Percentiles rank a stretch among this genome's conserved stretches.
These are phyloP conservation scores for Haematococcus sp. DNA, from an alignment of 139 green algal genomes.

Conservation along the genomic window DNA sequence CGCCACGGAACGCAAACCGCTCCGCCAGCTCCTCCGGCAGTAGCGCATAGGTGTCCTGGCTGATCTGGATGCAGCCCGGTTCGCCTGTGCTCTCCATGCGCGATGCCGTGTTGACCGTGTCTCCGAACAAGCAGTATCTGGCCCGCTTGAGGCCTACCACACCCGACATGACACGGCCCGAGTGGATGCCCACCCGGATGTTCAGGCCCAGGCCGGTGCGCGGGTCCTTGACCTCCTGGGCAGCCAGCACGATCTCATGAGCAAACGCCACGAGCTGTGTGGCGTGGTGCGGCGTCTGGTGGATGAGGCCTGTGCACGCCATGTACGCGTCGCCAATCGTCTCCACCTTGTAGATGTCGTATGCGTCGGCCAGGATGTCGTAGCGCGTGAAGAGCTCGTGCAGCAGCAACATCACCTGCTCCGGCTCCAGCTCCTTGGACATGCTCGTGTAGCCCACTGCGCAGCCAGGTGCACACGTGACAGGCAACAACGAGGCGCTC, in stretches of 20 bases:
- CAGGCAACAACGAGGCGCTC: background rate
- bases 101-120: conserved; percentile 30
- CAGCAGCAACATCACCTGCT: conserved; percentile 41
- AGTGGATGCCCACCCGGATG: conserved; percentile 29
- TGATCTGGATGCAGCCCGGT: conserved; percentile 18
- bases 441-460: conserved; percentile 29
- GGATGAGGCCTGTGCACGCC: conserved; percentile 14
- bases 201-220: background rate
- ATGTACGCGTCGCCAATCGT: conserved; percentile 26
- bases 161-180: conserved; percentile 30
- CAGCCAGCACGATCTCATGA: conserved; percentile 13
- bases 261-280: conserved; percentile 8
- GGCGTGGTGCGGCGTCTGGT: conserved; percentile 13
- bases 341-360: conserved; percentile 14
- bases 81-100: conserved; percentile 30
- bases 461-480: background rate
- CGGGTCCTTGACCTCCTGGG: conserved; percentile 8
- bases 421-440: conserved; percentile 34
- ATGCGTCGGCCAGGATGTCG: conserved; percentile 14
- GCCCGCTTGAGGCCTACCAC: conserved; percentile 46
- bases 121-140: conserved; percentile 54
- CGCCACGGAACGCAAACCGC: background rate
- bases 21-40: background rate
- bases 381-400: conserved; percentile 45
- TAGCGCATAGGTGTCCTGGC: conserved; percentile 5